Base-by-base conservation (phyloP, 1,284 basidiomycete species). In the Cystobasidium pallidum region DNA sequence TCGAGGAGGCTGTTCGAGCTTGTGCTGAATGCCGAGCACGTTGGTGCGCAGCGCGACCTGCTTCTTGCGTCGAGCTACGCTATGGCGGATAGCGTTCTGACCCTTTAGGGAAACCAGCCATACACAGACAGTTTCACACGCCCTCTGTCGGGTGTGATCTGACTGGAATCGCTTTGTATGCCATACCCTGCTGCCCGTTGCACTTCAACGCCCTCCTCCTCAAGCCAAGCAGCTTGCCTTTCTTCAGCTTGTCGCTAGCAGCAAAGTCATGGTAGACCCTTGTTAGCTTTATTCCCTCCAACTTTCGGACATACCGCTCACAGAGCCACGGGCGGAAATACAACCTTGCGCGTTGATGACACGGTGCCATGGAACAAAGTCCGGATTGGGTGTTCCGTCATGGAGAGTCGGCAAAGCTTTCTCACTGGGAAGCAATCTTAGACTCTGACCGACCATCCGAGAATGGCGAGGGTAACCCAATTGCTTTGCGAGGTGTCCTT, bases 371-470 rank as follows among this genome's bases (percentile, higher is more conserved):
- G 76, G 77, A 0, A 76, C 75, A 24, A 64, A 71, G 47, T 67
- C 66, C 10, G 74, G 77, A 52, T 78, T 59, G 4, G 55, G 8
- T 3, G 36, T 49, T 21, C 52, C 41, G 34, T 49, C 52, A 4
- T 8, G 8, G 13, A 57, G 39, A n/a, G 41, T 39, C 30, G 36
- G 66, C 21, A 28, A 36, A 28, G 41, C 51, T 26, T 36, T 64
- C 7, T 51, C 30, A 0, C 24, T 11, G 0, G 77, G 77, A 2
- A 78, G 70, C 26, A 77, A 76, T 39, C 77, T 78, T 19, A 78
- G 62, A 2, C 75, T 74, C 0, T 74, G n/a, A n/a, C 78, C 78
- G n/a, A 78, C 78, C 34, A 77, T 65, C 13, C 78, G 72, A 6
- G 77, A 73, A 59, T 78, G 75, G 13, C 73, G 62, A 0, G 78